These are phyloP conservation scores for Trematosphaeria pertusa DNA, from an alignment of 2,329 filamentous ascomycete genomes.

Conservation along the genomic window DNA sequence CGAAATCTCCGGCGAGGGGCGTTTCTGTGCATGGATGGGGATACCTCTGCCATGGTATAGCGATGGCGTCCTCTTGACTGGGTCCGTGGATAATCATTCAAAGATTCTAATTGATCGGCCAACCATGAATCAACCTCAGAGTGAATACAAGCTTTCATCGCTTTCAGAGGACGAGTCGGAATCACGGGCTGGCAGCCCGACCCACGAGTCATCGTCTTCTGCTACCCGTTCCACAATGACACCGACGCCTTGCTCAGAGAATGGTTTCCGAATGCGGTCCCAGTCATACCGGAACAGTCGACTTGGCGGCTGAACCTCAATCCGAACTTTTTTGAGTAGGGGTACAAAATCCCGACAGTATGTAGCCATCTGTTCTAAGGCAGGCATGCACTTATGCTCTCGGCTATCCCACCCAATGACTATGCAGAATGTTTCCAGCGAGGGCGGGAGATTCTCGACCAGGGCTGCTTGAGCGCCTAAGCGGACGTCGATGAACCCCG, in stretches of 20 bases:
- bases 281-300: neutral
- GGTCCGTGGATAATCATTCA: no score
- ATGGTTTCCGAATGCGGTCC: neutral
- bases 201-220: no score
- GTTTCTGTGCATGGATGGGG: no score
- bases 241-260: neutral
- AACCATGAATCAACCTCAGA: no score
- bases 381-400: slow-evolving; percentile 14
- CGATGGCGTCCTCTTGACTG: no score
- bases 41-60: no score
- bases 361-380: slow-evolving; percentile 22
- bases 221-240: neutral
- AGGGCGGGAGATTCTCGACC: slow-evolving; percentile 19
- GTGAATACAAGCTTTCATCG: slow-evolving; percentile 4
- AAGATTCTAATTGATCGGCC: no score
- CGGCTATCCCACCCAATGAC: slow-evolving; percentile 6
- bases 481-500: slow-evolving; percentile 12
- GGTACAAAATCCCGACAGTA: slow-evolving; percentile 13
- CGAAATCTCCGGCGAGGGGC: no score
- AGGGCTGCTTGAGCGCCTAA: slow-evolving; percentile 10
- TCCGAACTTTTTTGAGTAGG: slow-evolving; percentile 13
- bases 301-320: neutral
- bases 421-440: slow-evolving; percentile 16
- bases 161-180: slow-evolving; percentile 1
- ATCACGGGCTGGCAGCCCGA: no score